Evolutionary conservation across 371 early-diverging fungal species (phyloP).

Genomic region (Mortierella sp.): DNA sequence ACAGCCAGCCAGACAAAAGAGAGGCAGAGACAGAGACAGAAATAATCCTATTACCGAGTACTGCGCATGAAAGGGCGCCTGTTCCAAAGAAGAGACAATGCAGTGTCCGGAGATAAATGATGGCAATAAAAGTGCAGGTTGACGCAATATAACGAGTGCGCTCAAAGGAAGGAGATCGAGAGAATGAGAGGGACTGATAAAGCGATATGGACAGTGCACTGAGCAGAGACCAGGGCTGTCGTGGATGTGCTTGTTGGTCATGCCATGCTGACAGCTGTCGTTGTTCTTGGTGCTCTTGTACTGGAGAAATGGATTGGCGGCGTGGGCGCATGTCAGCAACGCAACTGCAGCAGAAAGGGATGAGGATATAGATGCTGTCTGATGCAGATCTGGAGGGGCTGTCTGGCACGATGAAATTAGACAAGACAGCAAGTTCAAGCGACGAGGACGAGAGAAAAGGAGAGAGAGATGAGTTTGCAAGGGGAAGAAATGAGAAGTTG

Average conservation of each 20-base stretch:
- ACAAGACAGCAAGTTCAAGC: background rate
- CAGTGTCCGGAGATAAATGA: constrained; percentile 49
- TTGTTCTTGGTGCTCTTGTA: constrained; percentile 4
- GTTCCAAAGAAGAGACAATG: constrained; percentile 57
- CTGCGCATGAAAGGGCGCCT: constrained; percentile 52
- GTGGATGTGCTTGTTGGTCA: background rate
- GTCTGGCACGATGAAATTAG: no score
- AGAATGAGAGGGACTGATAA: constrained; percentile 53
- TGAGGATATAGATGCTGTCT: background rate
- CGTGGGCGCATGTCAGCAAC: no score
- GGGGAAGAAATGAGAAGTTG: background rate
- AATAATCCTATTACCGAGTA: constrained; percentile 33
- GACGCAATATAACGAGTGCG: constrained; percentile 53
- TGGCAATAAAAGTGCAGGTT: constrained; percentile 54
- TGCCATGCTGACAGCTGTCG: background rate
- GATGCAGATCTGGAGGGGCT: background rate
- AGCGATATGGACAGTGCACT: constrained; percentile 48
- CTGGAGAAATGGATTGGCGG: no score
- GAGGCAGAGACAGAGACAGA: no score
- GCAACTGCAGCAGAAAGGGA: no score
- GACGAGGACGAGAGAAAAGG: background rate
- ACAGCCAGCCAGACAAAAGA: no score
- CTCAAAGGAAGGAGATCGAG: constrained; percentile 51
- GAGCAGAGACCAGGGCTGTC: constrained; percentile 36
- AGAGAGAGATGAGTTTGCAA: background rate